Evolutionary conservation across 208 protist species (phyloP).

Genomic region (Vickermania spadyakhi): DNA sequence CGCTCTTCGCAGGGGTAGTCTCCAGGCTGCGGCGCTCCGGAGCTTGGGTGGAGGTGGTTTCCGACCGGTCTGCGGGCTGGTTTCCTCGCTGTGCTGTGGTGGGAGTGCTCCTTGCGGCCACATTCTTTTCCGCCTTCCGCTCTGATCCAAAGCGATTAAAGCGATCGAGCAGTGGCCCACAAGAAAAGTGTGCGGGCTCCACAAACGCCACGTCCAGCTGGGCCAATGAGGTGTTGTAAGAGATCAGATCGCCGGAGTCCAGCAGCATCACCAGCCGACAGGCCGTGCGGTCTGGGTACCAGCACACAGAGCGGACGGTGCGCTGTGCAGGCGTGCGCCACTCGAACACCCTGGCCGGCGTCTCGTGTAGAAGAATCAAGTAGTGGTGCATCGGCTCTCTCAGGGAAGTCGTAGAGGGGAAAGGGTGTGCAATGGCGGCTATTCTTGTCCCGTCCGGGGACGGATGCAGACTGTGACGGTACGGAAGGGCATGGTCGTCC

Average conservation of each 20-base stretch:
- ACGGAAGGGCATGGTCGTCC: background rate
- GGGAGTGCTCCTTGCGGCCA: too few relatives aligned
- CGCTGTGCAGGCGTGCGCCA: slow-evolving; percentile 26
- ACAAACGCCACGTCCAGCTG: slow-evolving; percentile 26
- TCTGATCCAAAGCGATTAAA: too few relatives aligned
- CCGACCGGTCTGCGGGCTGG: too few relatives aligned
- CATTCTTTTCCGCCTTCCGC: too few relatives aligned
- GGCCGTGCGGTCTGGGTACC: slow-evolving; percentile 29
- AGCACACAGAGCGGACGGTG: slow-evolving; percentile 43
- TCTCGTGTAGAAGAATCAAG: slow-evolving; percentile 24
- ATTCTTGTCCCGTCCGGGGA: slow-evolving; percentile 40
- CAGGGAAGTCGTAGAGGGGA: background rate
- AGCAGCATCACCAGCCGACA: slow-evolving; percentile 48
- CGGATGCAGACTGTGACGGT: slow-evolving; percentile 39
- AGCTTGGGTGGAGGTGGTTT: too few relatives aligned
- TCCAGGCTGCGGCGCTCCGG: too few relatives aligned
- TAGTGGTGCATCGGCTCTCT: slow-evolving; percentile 38
- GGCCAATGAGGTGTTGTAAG: slow-evolving; percentile 25
- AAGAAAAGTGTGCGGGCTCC: slow-evolving; percentile 13
- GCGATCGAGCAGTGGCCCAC: slow-evolving; percentile 10
- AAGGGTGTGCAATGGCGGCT: slow-evolving; percentile 42
- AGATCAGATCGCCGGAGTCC: slow-evolving; percentile 22
- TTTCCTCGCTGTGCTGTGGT: too few relatives aligned
- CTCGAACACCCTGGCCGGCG: slow-evolving; percentile 31
- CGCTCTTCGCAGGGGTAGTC: too few relatives aligned